A percentile compares a stretch with the other conserved stretches of the same genome.
Conservation (phyloP, 345 rosid genomes). For the Syzygium grande region DNA sequence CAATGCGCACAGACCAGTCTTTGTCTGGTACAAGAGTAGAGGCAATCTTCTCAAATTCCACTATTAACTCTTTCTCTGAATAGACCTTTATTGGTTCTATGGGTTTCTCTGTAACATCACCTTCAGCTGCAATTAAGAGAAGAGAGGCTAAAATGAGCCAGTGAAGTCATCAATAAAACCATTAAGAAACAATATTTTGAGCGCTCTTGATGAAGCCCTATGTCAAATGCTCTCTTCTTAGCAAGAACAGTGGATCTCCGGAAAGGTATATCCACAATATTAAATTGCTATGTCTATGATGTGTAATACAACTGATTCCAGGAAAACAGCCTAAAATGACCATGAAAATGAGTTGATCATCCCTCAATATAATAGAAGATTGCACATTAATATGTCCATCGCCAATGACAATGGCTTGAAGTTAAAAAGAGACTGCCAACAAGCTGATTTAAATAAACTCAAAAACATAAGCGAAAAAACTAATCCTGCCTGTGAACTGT, state of each 20-base stretch:
- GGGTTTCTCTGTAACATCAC: slow-evolving; percentile 68
- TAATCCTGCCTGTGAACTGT: not conserved
- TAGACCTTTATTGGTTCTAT: slow-evolving; percentile 81
- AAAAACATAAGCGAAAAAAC: not conserved
- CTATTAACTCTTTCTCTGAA: slow-evolving; percentile 88
- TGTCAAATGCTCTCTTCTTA: not conserved
- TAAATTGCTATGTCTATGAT: not conserved
- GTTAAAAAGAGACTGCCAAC: not conserved
- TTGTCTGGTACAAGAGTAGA: slow-evolving; percentile 89
- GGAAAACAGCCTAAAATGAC: not conserved
- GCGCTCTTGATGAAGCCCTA: not conserved
- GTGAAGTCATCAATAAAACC: not conserved
- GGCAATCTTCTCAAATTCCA: slow-evolving; percentile 92
- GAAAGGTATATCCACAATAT: not conserved
- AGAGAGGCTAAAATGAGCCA: not conserved
- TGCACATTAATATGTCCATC: not conserved
- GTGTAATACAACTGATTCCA: not conserved
- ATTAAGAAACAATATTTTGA: not conserved
- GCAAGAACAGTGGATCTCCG: not conserved
- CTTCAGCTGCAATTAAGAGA: slow-evolving; percentile 50
- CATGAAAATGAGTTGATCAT: not conserved
- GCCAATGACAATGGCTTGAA: not conserved
- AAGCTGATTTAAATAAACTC: not conserved
- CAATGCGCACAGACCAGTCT: slow-evolving; percentile 97
- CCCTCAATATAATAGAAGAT: not conserved